Conservation (phyloP, 2,329 filamentous ascomycete species). For the Dothidotthia symphoricarpi region DNA sequence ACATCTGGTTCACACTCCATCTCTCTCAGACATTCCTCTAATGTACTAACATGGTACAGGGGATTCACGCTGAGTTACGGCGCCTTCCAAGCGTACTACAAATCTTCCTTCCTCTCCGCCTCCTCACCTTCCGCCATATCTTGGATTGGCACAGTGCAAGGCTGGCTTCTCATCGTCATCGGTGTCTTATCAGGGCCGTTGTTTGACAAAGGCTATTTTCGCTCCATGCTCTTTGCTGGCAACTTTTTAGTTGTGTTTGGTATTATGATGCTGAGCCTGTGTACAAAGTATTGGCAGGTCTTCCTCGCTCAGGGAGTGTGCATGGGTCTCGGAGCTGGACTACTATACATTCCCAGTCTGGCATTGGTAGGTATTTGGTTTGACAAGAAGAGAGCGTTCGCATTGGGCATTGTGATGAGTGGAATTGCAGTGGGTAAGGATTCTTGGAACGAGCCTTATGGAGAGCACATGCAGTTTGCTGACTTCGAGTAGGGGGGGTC, state of each 20-base stretch:
- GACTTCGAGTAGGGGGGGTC: constrained; percentile 29
- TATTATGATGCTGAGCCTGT: constrained; percentile 62
- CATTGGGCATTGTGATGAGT: constrained; percentile 40
- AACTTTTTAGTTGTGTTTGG: constrained; percentile 58
- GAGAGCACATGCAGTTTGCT: constrained; percentile 1
- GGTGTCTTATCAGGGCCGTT: constrained; percentile 51
- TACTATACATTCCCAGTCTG: constrained; percentile 40
- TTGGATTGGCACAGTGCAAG: constrained; percentile 49
- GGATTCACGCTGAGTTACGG: constrained; percentile 46
- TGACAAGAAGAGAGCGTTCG: constrained; percentile 32
- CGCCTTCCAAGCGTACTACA: constrained; percentile 50
- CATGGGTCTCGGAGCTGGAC: constrained; percentile 41
- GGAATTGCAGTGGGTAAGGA: constrained; percentile 40
- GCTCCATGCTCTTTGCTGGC: constrained; percentile 48
- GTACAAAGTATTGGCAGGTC: constrained; percentile 55
- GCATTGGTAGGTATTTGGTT: constrained; percentile 41
- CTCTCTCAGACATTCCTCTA: neutral
- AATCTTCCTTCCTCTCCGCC: constrained; percentile 38
- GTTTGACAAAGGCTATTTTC: constrained; percentile 51
- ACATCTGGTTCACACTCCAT: constrained; percentile 32
- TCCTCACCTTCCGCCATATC: constrained; percentile 42
- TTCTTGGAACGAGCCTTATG: neutral
- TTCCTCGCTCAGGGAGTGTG: constrained; percentile 56
- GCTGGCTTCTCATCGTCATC: constrained; percentile 52
- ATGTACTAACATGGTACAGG: constrained; percentile 22